These are phyloP conservation scores for Chondrus crispus DNA, from an alignment of 23 red algal genomes.

Conservation along the genomic window DNA sequence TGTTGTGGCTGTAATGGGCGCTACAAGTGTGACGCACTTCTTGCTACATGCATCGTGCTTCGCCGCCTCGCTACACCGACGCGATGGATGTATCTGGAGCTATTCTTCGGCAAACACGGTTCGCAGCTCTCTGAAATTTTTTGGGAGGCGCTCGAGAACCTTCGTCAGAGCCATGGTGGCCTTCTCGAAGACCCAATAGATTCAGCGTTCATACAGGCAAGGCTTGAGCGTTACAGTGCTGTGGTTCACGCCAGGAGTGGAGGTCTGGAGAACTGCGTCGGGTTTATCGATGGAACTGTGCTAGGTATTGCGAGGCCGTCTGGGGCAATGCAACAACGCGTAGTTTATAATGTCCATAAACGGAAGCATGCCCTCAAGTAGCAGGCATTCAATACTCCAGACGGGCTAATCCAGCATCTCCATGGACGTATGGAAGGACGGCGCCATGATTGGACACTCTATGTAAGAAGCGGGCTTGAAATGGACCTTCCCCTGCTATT, in stretches of 20 bases:
- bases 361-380: background rate
- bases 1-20: background rate
- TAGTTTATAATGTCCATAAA: constrained; percentile 15
- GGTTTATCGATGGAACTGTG: background rate
- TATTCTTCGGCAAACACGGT: constrained; percentile 9
- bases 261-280: background rate
- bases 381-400: constrained; percentile 1
- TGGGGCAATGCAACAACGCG: background rate
- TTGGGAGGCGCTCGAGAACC: background rate
- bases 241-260: background rate
- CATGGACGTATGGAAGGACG: background rate
- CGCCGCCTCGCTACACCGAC: constrained; percentile 7
- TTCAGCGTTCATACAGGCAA: background rate
- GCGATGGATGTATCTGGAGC: constrained; percentile 10
- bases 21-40: background rate
- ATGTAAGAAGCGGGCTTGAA: background rate
- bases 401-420: background rate
- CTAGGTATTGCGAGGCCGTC: background rate
- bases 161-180: background rate
- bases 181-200: background rate
- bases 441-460: constrained; percentile 22
- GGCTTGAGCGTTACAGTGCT: background rate
- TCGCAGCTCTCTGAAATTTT: constrained; percentile 19
- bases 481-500: background rate
- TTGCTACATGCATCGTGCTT: constrained; percentile 10